Conservation (phyloP, 2,329 filamentous ascomycete genomes). For the Metarhizium brunneum region DNA sequence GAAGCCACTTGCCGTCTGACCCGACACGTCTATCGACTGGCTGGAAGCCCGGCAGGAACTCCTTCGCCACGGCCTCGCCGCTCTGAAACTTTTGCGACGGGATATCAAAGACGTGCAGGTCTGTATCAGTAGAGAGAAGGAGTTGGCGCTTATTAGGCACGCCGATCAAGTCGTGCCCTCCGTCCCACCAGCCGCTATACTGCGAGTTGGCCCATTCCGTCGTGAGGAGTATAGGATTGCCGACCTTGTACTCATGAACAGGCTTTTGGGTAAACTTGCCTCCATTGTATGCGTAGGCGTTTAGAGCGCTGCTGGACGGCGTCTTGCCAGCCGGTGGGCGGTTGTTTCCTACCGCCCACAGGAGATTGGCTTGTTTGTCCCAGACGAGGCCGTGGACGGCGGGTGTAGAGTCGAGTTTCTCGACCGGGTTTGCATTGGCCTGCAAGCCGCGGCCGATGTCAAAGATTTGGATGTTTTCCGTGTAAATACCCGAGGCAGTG, state of each 20-base stretch:
- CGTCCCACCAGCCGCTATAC: conserved; percentile 2
- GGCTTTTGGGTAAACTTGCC: background rate
- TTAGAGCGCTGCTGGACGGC: background rate
- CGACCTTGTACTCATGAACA: background rate
- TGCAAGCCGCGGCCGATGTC: background rate
- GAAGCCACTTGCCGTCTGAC: background rate
- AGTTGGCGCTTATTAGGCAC: background rate
- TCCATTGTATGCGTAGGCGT: background rate
- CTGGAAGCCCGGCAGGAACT: background rate
- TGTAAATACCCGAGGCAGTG: background rate
- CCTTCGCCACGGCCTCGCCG: background rate
- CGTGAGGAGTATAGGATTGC: background rate
- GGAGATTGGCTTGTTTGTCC: background rate
- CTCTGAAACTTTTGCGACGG: background rate
- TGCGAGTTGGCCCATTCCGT: conserved; percentile 1
- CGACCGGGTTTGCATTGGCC: background rate
- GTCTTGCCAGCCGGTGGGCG: background rate
- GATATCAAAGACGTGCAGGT: conserved; percentile 1
- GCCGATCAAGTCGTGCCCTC: background rate
- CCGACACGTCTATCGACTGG: background rate
- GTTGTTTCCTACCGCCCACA: conserved; percentile 1
- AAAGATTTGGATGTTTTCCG: conserved; percentile 2
- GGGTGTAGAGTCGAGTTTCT: background rate
- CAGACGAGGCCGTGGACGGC: conserved; percentile 1
- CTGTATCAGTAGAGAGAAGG: conserved; percentile 1